phyloP scores from a whole-genome alignment of 768 basidiomycete genomes.

The Nevesoporus exiguus region DNA sequence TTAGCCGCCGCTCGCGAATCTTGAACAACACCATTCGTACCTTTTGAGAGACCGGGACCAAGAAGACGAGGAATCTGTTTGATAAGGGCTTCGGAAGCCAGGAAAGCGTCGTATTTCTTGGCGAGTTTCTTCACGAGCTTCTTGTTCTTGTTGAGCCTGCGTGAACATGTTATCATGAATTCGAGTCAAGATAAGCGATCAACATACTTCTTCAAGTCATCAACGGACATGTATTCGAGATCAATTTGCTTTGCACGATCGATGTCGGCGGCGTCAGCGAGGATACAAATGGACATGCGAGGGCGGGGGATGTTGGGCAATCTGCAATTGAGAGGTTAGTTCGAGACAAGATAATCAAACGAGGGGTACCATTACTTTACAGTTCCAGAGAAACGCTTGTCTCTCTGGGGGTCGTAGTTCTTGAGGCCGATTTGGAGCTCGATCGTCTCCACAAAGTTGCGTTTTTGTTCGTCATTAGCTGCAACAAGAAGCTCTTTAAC shows the following conservation, averaged over 20 bases:
- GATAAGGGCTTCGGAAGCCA: constrained; percentile 95
- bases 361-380: constrained; percentile 65
- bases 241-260: constrained; percentile 98
- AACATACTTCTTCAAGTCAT: constrained; percentile 95
- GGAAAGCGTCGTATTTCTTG: constrained; percentile 99
- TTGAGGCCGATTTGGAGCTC: constrained; percentile 96
- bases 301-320: constrained; percentile 97
- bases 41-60: constrained; percentile 99
- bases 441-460: constrained; percentile 94
- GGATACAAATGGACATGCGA: constrained; percentile 99
- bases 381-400: constrained; percentile 99
- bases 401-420: constrained; percentile 99
- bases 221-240: constrained; percentile 98
- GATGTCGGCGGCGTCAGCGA: constrained; percentile 98
- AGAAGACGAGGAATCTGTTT: constrained; percentile 99
- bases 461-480: constrained; percentile 82
- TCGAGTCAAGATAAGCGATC: background rate
- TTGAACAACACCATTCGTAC: constrained; percentile 35
- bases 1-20: background rate
- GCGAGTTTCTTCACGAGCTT: constrained; percentile 99
- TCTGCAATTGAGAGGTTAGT: constrained; percentile 39
- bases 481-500: constrained; percentile 86
- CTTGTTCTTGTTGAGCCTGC: constrained; percentile 98
- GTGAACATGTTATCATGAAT: background rate
- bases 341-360: background rate